Evolutionary conservation across 2,329 filamentous ascomycete species (phyloP).

Genomic region (Macrophomina phaseolina): DNA sequence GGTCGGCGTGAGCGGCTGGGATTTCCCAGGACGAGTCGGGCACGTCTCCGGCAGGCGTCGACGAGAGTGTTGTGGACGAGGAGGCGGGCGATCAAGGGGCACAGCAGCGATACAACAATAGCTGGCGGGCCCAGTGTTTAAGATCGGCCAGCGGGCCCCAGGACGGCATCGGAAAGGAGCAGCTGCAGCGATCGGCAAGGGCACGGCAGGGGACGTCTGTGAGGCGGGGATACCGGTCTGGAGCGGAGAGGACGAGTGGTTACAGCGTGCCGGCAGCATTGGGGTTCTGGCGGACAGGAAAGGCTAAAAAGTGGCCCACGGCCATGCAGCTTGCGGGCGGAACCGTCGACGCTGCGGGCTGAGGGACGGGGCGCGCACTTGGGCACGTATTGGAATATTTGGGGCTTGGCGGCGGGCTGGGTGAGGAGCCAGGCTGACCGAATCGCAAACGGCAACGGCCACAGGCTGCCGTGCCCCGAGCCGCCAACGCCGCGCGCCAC

Average conservation of each 20-base stretch:
- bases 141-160: not conserved
- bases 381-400: slow-evolving; percentile 16
- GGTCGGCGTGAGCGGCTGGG: not conserved
- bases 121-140: not conserved
- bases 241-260: not conserved
- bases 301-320: slow-evolving; percentile 13
- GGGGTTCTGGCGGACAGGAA: not conserved
- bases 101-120: not conserved
- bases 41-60: not conserved
- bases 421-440: not conserved
- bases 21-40: not conserved
- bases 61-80: not conserved
- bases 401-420: slow-evolving; percentile 4
- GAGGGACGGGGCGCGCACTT: not conserved
- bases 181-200: not conserved
- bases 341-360: not conserved
- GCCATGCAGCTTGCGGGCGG: slow-evolving; percentile 2
- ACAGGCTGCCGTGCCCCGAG: not conserved
- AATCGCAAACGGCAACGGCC: not conserved
- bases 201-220: not conserved
- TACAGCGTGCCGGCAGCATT: slow-evolving; percentile 1
- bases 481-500: not conserved
- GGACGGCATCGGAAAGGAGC: not conserved
- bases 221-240: not conserved
- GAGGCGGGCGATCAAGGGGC: slow-evolving; percentile 1